These are phyloP conservation scores for Eucalyptus fibrosa DNA, from an alignment of 345 rosid species.

Conservation along the genomic window DNA sequence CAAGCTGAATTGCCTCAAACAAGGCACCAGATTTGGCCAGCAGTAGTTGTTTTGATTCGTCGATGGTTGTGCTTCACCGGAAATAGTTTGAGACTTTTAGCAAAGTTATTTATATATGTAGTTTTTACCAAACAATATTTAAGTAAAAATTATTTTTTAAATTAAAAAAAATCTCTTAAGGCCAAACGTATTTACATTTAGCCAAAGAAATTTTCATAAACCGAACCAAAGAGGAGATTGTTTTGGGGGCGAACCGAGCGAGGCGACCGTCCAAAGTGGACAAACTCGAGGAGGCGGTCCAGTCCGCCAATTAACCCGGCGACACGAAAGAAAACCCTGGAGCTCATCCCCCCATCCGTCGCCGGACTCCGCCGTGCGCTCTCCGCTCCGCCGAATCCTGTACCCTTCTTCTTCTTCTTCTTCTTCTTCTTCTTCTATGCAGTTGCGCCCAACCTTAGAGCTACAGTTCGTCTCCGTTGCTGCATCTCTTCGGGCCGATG, in stretches of 20 bases:
- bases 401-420: background rate
- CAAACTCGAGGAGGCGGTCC: background rate
- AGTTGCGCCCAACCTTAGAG: background rate
- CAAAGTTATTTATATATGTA: no score
- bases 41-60: no score
- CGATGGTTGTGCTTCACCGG: accelerated
- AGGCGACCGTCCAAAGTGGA: background rate
- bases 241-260: background rate
- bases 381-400: background rate
- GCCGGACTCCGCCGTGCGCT: background rate
- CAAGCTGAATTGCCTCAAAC: no score
- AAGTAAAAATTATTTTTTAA: no score
- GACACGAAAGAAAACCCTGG: background rate
- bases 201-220: no score
- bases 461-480: background rate
- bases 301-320: background rate
- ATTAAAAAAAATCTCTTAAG: no score
- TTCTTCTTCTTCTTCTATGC: background rate
- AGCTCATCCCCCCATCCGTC: background rate
- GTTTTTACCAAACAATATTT: no score
- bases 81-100: no score
- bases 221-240: no score
- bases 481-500: background rate
- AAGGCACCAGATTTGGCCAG: no score
- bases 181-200: no score